Conservation (phyloP, 1,139 yeast species). For the Meyerozyma sp. region DNA sequence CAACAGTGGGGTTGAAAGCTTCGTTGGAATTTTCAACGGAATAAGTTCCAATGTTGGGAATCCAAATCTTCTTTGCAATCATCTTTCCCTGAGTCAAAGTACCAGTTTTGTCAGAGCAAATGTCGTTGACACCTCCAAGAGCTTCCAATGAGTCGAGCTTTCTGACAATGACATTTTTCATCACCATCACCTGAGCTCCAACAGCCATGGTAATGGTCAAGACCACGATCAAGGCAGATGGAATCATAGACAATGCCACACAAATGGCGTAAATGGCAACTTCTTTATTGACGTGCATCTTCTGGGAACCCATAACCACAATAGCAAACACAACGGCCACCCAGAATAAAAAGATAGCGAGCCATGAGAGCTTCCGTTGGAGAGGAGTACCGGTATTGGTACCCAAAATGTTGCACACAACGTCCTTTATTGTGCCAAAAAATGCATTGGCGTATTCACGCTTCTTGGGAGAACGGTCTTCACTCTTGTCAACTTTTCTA, state of each 20-base stretch:
- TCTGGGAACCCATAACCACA: conserved; percentile 75
- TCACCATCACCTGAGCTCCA: conserved; percentile 76
- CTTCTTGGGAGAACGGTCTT: conserved; percentile 21
- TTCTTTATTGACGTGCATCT: conserved; percentile 57
- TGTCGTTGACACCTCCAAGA: conserved; percentile 73
- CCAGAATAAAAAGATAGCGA: conserved; percentile 63
- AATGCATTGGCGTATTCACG: conserved; percentile 48
- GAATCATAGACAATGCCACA: conserved; percentile 80
- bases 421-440: conserved; percentile 40
- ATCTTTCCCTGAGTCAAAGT: conserved; percentile 77
- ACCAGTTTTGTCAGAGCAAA: conserved; percentile 82
- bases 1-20: conserved; percentile 70
- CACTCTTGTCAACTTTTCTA: conserved; percentile 20
- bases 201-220: conserved; percentile 84
- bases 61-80: conserved; percentile 70
- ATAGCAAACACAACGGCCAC: conserved; percentile 75
- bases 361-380: conserved; percentile 60
- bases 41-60: conserved; percentile 71
- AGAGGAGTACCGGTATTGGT: conserved; percentile 74
- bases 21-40: conserved; percentile 56
- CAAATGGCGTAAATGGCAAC: conserved; percentile 83
- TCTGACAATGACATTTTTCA: conserved; percentile 67
- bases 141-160: conserved; percentile 77
- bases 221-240: conserved; percentile 75
- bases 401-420: conserved; percentile 67